These are phyloP conservation scores for Spencermartinsiella europaea DNA, from an alignment of 805 yeast species.

Conservation along the genomic window DNA sequence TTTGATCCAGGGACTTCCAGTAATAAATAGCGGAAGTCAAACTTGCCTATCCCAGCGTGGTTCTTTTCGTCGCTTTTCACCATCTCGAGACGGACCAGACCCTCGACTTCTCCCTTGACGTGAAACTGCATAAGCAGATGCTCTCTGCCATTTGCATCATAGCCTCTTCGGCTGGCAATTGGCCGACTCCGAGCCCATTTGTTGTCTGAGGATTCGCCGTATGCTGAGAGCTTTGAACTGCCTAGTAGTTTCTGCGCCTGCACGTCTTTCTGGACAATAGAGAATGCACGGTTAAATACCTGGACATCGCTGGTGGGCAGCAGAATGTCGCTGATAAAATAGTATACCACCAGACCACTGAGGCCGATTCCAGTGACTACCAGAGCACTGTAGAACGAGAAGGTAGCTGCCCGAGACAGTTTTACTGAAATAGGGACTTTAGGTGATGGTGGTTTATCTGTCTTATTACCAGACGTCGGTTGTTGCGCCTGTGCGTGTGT, in stretches of 20 bases:
- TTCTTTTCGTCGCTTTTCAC: constrained; percentile 30
- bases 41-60: constrained; percentile 38
- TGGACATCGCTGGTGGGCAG: constrained; percentile 91
- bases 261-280: constrained; percentile 64
- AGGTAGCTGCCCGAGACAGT: constrained; percentile 27
- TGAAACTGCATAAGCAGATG: constrained; percentile 81
- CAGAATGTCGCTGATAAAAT: constrained; percentile 72
- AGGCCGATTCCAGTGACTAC: constrained; percentile 33
- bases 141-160: constrained; percentile 72
- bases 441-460: constrained; percentile 7
- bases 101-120: constrained; percentile 69
- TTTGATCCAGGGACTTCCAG: constrained; percentile 69
- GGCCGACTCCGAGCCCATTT: constrained; percentile 90
- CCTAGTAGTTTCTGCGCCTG: constrained; percentile 53
- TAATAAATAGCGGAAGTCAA: constrained; percentile 64
- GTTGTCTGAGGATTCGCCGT: constrained; percentile 67
- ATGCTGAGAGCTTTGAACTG: constrained; percentile 66
- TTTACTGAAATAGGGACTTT: constrained; percentile 15
- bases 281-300: constrained; percentile 81
- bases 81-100: constrained; percentile 75
- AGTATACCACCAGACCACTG: constrained; percentile 56
- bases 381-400: constrained; percentile 29
- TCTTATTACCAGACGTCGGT: background rate
- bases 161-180: constrained; percentile 51
- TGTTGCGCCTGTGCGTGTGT: background rate